Percentiles rank a stretch among this genome's conserved stretches.
phyloP scores from a whole-genome alignment of 2,329 filamentous ascomycete genomes.

The Berkeleyomyces basicola region DNA sequence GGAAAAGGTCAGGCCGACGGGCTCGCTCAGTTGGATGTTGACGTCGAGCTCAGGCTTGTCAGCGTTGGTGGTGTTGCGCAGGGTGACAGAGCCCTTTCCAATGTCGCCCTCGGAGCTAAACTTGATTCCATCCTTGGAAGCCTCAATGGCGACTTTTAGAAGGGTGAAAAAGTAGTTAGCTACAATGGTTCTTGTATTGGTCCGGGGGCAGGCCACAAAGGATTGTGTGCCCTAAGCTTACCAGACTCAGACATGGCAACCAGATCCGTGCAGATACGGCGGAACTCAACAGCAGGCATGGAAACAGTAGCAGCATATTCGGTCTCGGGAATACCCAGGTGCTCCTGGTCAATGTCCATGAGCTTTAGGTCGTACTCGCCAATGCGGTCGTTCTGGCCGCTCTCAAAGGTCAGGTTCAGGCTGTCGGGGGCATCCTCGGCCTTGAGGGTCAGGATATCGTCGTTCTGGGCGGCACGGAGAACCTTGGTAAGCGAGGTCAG shows the following conservation, averaged over 20 bases:
- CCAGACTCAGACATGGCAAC: slow-evolving; percentile 88
- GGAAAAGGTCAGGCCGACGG: slow-evolving; percentile 88
- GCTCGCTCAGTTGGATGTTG: slow-evolving; percentile 78
- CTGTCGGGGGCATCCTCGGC: slow-evolving; percentile 93
- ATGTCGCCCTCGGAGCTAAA: slow-evolving; percentile 91
- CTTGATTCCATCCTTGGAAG: slow-evolving; percentile 91
- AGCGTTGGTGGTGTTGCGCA: slow-evolving; percentile 74
- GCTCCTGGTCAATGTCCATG: slow-evolving; percentile 99
- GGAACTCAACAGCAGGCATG: slow-evolving; percentile 82
- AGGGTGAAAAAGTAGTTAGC: neutral
- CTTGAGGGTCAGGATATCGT: slow-evolving; percentile 92
- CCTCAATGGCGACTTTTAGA: slow-evolving; percentile 71
- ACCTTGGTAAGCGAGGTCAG: slow-evolving; percentile 94
- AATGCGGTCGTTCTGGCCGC: slow-evolving; percentile 67
- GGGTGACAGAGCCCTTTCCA: slow-evolving; percentile 81
- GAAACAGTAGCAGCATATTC: slow-evolving; percentile 85
- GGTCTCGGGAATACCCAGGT: slow-evolving; percentile 96
- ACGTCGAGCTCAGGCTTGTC: slow-evolving; percentile 80
- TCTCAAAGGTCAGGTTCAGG: slow-evolving; percentile 92
- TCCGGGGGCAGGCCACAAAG: neutral
- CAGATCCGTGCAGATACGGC: slow-evolving; percentile 85
- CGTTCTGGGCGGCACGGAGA: slow-evolving; percentile 79
- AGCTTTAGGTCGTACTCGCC: slow-evolving; percentile 99
- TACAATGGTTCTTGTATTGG: neutral
- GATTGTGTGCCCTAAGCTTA: slow-evolving; percentile 28